Percentiles rank a stretch among this genome's conserved stretches.
These are phyloP conservation scores for Cinchona pubescens DNA, from an alignment of 257 asterid genomes.

Conservation along the genomic window DNA sequence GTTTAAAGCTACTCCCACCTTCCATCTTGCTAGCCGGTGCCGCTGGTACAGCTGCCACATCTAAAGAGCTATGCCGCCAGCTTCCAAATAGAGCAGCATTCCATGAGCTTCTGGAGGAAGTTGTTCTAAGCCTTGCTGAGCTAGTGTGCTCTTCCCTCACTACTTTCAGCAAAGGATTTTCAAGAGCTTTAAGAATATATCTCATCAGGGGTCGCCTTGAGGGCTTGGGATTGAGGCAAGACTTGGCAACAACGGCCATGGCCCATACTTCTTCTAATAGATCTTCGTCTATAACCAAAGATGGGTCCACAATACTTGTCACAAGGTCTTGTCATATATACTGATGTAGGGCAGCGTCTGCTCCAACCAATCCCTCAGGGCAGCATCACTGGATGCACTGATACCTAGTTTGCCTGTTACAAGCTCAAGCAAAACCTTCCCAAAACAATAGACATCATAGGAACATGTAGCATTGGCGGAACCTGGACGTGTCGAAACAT, in stretches of 20 bases:
- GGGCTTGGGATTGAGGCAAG: constrained; percentile 93
- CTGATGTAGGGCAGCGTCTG: constrained; percentile 62
- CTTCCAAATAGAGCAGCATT: constrained; percentile 79
- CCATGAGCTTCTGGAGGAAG: constrained; percentile 93
- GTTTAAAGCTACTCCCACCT: constrained; percentile 58
- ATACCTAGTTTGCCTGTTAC: constrained; percentile 90
- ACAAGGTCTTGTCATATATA: constrained; percentile 82
- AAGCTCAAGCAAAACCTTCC: constrained; percentile 88
- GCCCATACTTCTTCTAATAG: constrained; percentile 99
- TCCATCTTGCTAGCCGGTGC: constrained; percentile 40
- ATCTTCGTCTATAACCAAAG: constrained; percentile 80
- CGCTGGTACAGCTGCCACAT: constrained; percentile 42
- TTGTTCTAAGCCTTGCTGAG: constrained; percentile 72
- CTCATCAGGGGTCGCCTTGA: constrained; percentile 85
- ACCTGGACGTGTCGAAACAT: constrained; percentile 38
- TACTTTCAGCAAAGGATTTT: constrained; percentile 84
- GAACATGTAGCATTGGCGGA: constrained; percentile 62
- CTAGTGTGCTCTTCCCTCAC: constrained; percentile 79
- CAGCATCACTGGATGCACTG: constrained; percentile 63
- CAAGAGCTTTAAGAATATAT: constrained; percentile 83
- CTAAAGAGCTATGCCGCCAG: constrained; percentile 86
- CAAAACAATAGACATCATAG: constrained; percentile 88
- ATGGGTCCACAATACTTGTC: constrained; percentile 80
- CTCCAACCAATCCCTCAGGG: constrained; percentile 70
- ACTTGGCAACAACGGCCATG: constrained; percentile 87